Evolutionary conservation across 306 rosid species (phyloP), one percentile per base, ranked within the genome.

Genomic region (Citrullus amarus): DNA sequence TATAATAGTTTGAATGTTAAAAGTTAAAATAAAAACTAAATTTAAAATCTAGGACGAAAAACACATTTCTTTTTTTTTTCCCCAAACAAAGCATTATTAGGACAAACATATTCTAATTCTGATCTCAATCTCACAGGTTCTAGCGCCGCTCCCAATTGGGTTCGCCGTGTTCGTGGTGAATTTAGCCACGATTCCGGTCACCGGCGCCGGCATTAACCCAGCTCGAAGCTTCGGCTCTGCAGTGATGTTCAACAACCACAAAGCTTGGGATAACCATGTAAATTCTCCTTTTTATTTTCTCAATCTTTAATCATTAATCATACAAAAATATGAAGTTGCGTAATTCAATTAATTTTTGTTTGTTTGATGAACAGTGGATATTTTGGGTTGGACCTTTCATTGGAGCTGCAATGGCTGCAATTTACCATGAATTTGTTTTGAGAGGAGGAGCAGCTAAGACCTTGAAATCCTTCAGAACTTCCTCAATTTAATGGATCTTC

Each of bases 301-400:
- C 9, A 2, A 0, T 22, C n/a, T 28, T 46, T 9, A 44, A 18
- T 4, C 16, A 46, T 46, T 25, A 15, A 69, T 69, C 36, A 43
- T 0, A 12, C 2, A 39, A 13, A 34, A 48, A 48, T 66, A 4
- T 36, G 41, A 17, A 68, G 4, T 43, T 46, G 30, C 28, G 28
- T 34, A 8, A 38, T 8, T 38, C 1, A 34, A 56, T 18, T 36
- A 36, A 36, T 36, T 36, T 6, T 38, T 66, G 1, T 66, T 66
- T 66, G 5, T 10, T 5, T 69, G 28, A 1, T 25, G 39, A 22
- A 46, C 85, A 88, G 91, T 86, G 91, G 91, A 78, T 88, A 75
- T 88, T 88, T 79, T 88, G 91, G 91, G 83, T 83, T 1, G 91
- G 91, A 65, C 91, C 91, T 20, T 88, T 86, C 85, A 78, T 84